Base-by-base conservation (phyloP, 495 filamentous ascomycete species). In the Hypoxylon intermedium region DNA sequence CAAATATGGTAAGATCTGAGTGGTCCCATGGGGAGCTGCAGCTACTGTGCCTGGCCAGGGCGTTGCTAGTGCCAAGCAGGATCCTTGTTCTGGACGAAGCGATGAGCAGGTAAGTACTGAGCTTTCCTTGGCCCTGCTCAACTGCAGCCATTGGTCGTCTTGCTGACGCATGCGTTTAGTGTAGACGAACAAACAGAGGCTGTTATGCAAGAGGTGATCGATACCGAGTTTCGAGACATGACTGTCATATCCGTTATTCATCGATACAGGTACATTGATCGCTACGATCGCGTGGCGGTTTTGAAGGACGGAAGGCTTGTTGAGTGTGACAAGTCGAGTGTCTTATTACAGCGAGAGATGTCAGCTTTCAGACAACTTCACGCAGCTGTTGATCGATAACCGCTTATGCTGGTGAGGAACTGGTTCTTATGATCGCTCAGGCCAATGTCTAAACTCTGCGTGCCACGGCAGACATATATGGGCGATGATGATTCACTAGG, bases 221-320 rank as follows among this genome's bases (percentile, higher is more conserved):
- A 81, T 4, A 74, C 81, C 49, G 77, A 83, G 47, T 86, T 86
- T 67, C 60, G 65, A 38, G 69, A 71, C 12, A 75, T 77, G 56
- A 87, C 83, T 24, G 76, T 87, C 52, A 65, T 87, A 31, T 73
- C 82, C 0, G 77, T 86, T 2, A 81, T 82, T 1, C 83, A 87
- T 63, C 76, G 80, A 24, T 75, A 85, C 20, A 75, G 82, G 20
- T 82, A 83, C 0, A 83, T 87, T 56, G 65, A 79, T n/a, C 82
- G 83, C 57, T 69, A 52, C 36, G 59, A 72, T 28, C 53, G 24
- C 9, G 52, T 43, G 6, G 67, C 48, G 3, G 28, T 74, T 11
- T 11, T 75, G 12, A 47, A 65, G 18, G 24, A 58, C 18, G 63
- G 70, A 7, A 37, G 44, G 9, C 26, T 72, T 3, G 33, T 73